Evolutionary conservation across 352 stramenopile species (phyloP), one percentile per base, ranked within the genome.

Genomic region (Phytophthora sansomeana): DNA sequence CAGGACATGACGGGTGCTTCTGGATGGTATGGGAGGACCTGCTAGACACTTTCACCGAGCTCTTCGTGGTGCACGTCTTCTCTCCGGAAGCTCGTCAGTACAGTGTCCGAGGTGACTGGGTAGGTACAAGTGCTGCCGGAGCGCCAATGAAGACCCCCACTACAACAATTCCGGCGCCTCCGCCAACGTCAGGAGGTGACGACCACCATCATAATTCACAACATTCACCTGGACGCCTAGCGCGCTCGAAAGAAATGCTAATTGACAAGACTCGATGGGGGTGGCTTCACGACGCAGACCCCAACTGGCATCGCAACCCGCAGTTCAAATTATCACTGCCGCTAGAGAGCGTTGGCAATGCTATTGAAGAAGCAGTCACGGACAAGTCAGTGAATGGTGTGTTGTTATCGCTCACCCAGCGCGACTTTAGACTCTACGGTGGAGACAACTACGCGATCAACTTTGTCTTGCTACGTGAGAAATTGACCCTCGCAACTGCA

Each of bases 231-330:
- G 36, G 39, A 17, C 51, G 53, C 33, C 5, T 16, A 17, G 16
- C 39, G 42, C 55, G 51, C 3, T 61, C 47, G 17, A 72, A 72
- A 55, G 83, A 90, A 30, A 68, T 41, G 4, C 32, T 66, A 14
- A 85, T 92, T 48, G 71, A 73, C 11, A 82, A 83, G 41, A 92
- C 80, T n/a, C 80, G 85, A 39, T 94, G 85, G 84, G 72, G 46
- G 17, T 81, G 91, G 30, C 54, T 89, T 28, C 52, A 53, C 2
- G 91, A 97, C 57, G 80, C 75, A 7, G 91, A 98, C 46, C 72
- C 89, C 6, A 92, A 87, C 42, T 98, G 92, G 92, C 91, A 97
- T 69, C 92, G 93, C 35, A 98, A 98, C 58, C 92, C 90, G 8
- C 91, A 98, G 74, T 97, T 92, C 64, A 89, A 85, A 30, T 54